Base-by-base conservation (phyloP, 192 early-diverging fungal species). In the Phlyctochytrium planicorne region DNA sequence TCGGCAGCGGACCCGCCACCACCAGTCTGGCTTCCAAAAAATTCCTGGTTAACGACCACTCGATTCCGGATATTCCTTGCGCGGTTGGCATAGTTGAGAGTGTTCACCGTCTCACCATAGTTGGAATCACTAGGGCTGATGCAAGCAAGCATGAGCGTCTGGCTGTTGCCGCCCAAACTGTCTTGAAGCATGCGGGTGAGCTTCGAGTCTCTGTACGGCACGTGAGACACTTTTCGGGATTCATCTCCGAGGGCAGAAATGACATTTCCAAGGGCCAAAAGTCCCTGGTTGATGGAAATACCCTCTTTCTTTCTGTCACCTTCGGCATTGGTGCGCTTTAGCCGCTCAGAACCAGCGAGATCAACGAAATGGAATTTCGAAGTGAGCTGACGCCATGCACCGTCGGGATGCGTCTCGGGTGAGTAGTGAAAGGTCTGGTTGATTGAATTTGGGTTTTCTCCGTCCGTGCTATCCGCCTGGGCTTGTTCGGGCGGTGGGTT, bases 321-420 rank as follows among this genome's bases (percentile, higher is more conserved):
- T 57, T 88, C 90, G 0, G 95, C 94, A 27, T 91, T 85, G 12
- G 96, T 99, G 34, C 91, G 86, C 80, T 98, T 98, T 17, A 99
- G 79, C 12, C 86, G 75, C 79, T 99, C 97, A 53, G 92, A 94
- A 31, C 97, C 97, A 24, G 97, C 97, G 76, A 99, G 78, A 81
- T 99, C 97, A 16, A 99, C 97, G 84, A 99, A 99, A 73, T 97
- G 93, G 62, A 99, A 94, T 77, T 98, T 99, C 32, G 92, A 94
- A 2, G 81, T 82, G 16, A 92, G 73, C 4, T 77, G 75, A 24
- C 88, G 70, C 70, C 78, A 82, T 55, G 90, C 84, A 4, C 82
- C 87, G 30, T 76, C 74, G 16, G 72, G 63, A 61, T 72, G 70
- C 23, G 74, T 77, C 3, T 25, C 30, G 24, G 34, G 62, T 25